Evolutionary conservation across 768 basidiomycete genomes (phyloP).

Genomic region (Naematelia aurantialba): DNA sequence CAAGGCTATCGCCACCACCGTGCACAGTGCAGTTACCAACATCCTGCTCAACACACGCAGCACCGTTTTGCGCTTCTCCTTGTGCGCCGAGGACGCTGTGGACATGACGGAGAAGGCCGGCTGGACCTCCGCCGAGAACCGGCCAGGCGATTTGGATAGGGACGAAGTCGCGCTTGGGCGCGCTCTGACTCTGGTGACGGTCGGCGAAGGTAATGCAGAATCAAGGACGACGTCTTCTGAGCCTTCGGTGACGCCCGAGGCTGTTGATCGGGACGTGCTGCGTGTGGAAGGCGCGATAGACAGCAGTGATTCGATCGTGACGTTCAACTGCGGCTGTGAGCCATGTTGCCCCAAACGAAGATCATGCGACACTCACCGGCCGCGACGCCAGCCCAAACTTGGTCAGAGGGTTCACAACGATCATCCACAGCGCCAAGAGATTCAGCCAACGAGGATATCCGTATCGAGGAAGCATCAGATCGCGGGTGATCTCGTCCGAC

Average conservation of each 20-base stretch:
- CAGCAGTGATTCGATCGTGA: constrained; percentile 74
- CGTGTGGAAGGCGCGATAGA: constrained; percentile 57
- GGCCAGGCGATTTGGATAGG: neutral
- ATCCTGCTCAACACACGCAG: constrained; percentile 58
- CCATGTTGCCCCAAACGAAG: neutral
- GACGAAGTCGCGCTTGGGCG: too few relatives aligned
- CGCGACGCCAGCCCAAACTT: constrained; percentile 83
- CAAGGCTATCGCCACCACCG: constrained; percentile 67
- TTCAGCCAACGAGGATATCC: constrained; percentile 70
- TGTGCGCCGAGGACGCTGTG: neutral
- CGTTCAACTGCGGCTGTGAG: constrained; percentile 59
- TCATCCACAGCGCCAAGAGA: constrained; percentile 73
- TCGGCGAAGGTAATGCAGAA: constrained; percentile 4
- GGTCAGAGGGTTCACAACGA: constrained; percentile 57
- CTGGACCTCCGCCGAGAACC: neutral
- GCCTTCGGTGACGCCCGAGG: neutral
- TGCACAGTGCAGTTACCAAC: constrained; percentile 60
- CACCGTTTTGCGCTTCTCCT: neutral
- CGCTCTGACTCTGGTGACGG: neutral
- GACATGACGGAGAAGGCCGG: neutral
- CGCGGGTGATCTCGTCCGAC: constrained; percentile 80
- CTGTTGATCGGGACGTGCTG: neutral
- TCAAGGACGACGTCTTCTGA: neutral
- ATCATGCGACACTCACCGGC: constrained; percentile 57
- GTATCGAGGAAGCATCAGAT: constrained; percentile 62